These are phyloP conservation scores for Pestalotiopsis sp. DNA, from an alignment of 2,329 filamentous ascomycete genomes.

Conservation along the genomic window DNA sequence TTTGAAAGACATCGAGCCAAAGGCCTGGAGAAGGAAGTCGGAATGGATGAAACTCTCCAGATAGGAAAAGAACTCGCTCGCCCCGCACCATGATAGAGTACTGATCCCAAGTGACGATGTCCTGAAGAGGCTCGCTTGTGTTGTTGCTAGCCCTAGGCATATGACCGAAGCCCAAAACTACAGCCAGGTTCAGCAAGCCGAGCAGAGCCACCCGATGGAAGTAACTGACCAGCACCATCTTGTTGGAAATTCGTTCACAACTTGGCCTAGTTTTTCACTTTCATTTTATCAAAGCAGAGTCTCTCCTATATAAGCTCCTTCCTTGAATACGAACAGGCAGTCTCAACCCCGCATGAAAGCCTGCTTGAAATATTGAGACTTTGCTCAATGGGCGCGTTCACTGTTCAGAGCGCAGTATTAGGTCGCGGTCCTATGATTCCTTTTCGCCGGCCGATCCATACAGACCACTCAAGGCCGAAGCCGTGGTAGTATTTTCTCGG, in stretches of 20 bases:
- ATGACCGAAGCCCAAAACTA: not conserved
- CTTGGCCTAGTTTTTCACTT: no score
- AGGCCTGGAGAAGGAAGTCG: slow-evolving; percentile 47
- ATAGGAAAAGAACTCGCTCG: slow-evolving; percentile 71
- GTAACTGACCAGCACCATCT: not conserved
- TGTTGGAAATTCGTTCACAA: not conserved
- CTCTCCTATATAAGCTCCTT: not conserved
- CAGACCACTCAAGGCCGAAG: no score
- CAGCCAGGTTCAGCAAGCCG: not conserved
- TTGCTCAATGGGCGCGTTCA: no score
- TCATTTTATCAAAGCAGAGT: not conserved
- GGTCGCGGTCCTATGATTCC: no score
- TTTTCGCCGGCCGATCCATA: no score
- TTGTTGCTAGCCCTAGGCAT: not conserved
- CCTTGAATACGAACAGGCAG: no score
- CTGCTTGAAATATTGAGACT: no score
- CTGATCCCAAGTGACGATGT: slow-evolving; percentile 68
- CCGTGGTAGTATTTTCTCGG: no score
- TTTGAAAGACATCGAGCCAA: slow-evolving; percentile 75
- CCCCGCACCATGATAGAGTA: slow-evolving; percentile 71
- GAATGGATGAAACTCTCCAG: slow-evolving; percentile 74
- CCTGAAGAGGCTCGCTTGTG: not conserved
- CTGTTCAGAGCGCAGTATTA: no score
- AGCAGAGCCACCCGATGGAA: not conserved
- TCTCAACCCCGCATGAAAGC: no score